Percentiles rank a stretch among this genome's conserved stretches.
Evolutionary conservation across 176 grass and related monocot species (phyloP).

Genomic region (Urochloa ruziziensis): DNA sequence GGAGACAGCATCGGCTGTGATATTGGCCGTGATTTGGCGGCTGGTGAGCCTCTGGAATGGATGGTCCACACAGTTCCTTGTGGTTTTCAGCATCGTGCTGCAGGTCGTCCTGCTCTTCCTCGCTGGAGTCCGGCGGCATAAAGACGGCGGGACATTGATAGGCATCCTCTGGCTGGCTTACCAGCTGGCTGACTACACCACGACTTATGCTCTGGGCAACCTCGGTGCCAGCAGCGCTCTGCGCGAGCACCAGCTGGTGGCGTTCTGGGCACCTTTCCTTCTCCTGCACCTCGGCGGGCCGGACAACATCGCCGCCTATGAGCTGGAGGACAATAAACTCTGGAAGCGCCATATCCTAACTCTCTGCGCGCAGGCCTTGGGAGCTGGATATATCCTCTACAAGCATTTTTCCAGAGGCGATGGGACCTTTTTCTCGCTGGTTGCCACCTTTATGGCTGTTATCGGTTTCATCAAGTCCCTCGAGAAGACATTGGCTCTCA

Average conservation of each 20-base stretch:
- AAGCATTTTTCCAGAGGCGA: neutral
- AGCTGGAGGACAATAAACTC: constrained; percentile 39
- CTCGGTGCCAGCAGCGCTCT: neutral
- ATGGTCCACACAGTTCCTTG: neutral
- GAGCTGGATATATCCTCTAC: constrained; percentile 10
- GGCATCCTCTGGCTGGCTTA: constrained; percentile 39
- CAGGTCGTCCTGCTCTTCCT: neutral
- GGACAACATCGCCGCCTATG: constrained; percentile 42
- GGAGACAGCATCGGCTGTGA: neutral
- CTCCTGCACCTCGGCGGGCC: constrained; percentile 46
- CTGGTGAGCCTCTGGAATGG: neutral
- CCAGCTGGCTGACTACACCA: constrained; percentile 31
- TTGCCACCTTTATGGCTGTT: neutral
- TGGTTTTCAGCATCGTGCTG: neutral
- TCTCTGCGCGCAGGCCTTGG: neutral
- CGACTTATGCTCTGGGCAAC: constrained; percentile 26
- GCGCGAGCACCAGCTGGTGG: neutral
- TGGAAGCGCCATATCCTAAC: constrained; percentile 31
- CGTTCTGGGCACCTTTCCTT: constrained; percentile 39
- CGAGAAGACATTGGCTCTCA: constrained; percentile 16
- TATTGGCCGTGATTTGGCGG: neutral
- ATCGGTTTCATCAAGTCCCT: neutral
- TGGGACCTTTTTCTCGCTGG: neutral
- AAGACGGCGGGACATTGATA: neutral
- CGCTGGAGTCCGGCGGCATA: neutral